phyloP scores from a whole-genome alignment of 2,329 filamentous ascomycete genomes.

The Lecanoromycetidae sp. region DNA sequence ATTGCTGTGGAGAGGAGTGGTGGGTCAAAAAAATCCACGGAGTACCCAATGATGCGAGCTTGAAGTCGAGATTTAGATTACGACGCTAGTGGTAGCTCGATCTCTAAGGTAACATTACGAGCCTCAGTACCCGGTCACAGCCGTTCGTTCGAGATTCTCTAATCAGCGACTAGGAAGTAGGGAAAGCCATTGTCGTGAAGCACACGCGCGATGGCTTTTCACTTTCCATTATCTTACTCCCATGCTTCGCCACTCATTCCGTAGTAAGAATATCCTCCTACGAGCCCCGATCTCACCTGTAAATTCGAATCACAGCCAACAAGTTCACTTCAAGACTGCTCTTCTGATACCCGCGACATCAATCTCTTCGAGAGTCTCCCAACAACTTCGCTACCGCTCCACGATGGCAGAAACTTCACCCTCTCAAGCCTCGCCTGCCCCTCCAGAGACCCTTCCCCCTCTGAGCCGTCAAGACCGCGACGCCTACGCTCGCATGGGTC shows the following conservation, averaged over 20 bases:
- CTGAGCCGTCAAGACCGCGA: slow-evolving; percentile 8
- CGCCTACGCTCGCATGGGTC: slow-evolving; percentile 11
- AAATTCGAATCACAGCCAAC: too few relatives aligned
- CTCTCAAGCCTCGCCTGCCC: too few relatives aligned
- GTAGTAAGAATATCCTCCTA: too few relatives aligned
- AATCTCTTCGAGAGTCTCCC: not conserved
- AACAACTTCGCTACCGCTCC: not conserved
- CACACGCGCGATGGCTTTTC: not conserved
- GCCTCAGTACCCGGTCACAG: not conserved
- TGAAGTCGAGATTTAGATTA: not conserved
- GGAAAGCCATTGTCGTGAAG: too few relatives aligned
- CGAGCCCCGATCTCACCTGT: too few relatives aligned
- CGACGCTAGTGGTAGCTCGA: slow-evolving; percentile 3
- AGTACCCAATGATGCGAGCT: not conserved
- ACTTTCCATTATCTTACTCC: not conserved
- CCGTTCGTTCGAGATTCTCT: too few relatives aligned
- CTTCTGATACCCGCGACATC: too few relatives aligned
- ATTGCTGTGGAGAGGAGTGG: slow-evolving; percentile 33
- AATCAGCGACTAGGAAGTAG: too few relatives aligned
- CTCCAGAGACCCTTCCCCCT: too few relatives aligned
- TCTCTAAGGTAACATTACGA: not conserved
- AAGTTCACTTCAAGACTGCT: too few relatives aligned
- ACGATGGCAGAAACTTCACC: slow-evolving; percentile 11
- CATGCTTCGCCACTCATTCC: not conserved
- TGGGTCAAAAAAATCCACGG: not conserved